Base-by-base conservation (phyloP, 2,329 filamentous ascomycete genomes). In the Eutypella sp. region DNA sequence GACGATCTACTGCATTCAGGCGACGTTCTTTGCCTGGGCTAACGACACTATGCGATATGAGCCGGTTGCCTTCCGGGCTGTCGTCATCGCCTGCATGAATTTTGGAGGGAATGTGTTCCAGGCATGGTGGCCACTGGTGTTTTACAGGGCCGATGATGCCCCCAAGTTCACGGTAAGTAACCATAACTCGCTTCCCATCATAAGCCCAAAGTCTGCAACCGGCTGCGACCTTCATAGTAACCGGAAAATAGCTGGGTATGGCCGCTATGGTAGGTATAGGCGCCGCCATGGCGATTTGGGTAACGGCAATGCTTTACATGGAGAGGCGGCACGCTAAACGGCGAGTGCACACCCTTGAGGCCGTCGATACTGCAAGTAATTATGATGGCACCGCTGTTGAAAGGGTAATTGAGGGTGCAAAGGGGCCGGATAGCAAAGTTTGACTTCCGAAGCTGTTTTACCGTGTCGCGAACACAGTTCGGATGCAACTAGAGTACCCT, bases 21-120 rank as follows among this genome's bases (percentile, higher is more conserved):
- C 40, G 7, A 41, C 39, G 7, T 41, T 37, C 47, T 49, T 49
- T 20, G 40, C 43, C 10, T 49, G 47, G 47, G 43, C 43, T 22
- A 49, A 49, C 25, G 47, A 49, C 37, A 15, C 29, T n/a, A 46
- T 46, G 45, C 23, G 45, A 42, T 24, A 46, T 23, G 31, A 46
- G 20, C 45, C 45, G 15, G 13, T 20, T 9, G 24, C 45, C 16
- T 34, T 46, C 8, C 40, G 45, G 31, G 45, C 45, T 4, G 45
- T 46, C 24, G 24, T 46, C 13, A 42, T 46, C 33, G 40, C 45
- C 15, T 42, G 45, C 34, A 46, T 46, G 45, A 46, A 46, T 27
- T 46, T 46, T 25, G 11, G 22, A 8, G 45, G 45, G 39, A 46
- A 46, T 24, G 31, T 46, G 5, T 46, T 46, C 40, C 45, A 46